These are phyloP conservation scores for Brachypodium distachyon DNA, from an alignment of 202 grass and related monocot genomes.

Conservation along the genomic window DNA sequence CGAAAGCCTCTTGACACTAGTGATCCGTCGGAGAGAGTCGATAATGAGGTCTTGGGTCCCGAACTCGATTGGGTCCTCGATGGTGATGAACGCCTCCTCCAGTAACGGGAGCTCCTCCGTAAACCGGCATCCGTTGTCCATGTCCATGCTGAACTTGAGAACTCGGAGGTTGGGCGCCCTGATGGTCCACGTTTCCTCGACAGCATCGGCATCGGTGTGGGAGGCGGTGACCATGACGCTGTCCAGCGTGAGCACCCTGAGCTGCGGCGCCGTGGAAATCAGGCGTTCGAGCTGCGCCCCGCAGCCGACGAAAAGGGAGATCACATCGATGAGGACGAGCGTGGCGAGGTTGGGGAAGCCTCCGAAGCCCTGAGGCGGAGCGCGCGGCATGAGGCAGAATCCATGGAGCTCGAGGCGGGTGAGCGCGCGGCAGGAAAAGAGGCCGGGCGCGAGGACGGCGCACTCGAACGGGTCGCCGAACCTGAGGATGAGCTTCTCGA, in stretches of 20 bases:
- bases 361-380: neutral
- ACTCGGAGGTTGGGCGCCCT: neutral
- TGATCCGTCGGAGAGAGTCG: neutral
- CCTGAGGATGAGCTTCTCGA: neutral
- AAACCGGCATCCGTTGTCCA: neutral
- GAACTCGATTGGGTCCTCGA: neutral
- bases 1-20: neutral
- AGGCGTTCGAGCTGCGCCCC: neutral
- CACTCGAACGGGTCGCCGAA: no score
- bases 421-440: neutral
- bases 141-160: neutral
- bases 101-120: neutral
- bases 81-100: neutral
- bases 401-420: neutral
- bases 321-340: neutral
- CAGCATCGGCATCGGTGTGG: neutral
- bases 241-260: neutral
- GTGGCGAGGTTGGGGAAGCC: neutral
- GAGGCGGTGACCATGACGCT: neutral
- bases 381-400: neutral
- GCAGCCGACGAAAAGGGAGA: neutral
- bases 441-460: neutral
- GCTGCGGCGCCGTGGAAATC: neutral
- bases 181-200: neutral
- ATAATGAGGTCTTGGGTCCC: neutral